phyloP scores from a whole-genome alignment of 1,284 basidiomycete genomes.

The Athelia sp. region DNA sequence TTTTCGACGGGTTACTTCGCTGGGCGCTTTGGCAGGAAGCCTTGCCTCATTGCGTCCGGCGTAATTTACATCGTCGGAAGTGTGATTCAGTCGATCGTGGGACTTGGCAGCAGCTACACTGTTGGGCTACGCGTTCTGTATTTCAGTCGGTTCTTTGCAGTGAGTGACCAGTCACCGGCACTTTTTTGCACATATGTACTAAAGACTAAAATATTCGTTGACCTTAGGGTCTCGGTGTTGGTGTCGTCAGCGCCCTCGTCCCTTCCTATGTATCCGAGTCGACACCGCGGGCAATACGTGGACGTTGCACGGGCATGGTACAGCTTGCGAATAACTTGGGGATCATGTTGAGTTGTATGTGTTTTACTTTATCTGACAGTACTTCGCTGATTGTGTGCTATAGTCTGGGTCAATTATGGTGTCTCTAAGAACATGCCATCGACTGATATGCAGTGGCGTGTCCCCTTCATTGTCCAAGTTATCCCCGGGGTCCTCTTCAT shows the following conservation, averaged over 20 bases:
- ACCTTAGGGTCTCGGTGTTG: slow-evolving; percentile 33
- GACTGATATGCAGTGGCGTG: slow-evolving; percentile 44
- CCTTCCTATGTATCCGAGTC: slow-evolving; percentile 58
- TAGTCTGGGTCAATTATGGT: slow-evolving; percentile 46
- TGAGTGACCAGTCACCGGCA: slow-evolving; percentile 10
- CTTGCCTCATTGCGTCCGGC: slow-evolving; percentile 43
- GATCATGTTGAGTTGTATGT: slow-evolving; percentile 46
- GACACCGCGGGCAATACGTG: slow-evolving; percentile 49
- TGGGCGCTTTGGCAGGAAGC: slow-evolving; percentile 39
- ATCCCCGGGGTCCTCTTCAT: slow-evolving; percentile 47
- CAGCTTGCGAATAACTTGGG: slow-evolving; percentile 48
- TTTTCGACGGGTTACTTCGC: slow-evolving; percentile 37
- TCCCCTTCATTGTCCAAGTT: slow-evolving; percentile 51
- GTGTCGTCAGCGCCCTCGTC: slow-evolving; percentile 49
- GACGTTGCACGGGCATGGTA: slow-evolving; percentile 51
- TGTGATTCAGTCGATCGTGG: slow-evolving; percentile 42
- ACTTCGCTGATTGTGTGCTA: neutral
- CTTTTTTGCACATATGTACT: slow-evolving; percentile 2
- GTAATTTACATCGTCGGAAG: slow-evolving; percentile 53
- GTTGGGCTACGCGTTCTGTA: slow-evolving; percentile 40
- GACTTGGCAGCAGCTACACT: slow-evolving; percentile 32
- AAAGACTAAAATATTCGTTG: too few species aligned
- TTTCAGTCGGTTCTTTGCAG: slow-evolving; percentile 43
- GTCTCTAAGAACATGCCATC: slow-evolving; percentile 28
- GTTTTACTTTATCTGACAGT: slow-evolving; percentile 3